Evolutionary conservation across 768 basidiomycete species (phyloP), one percentile per base, ranked within the genome.

Genomic region (Pleurotus djamor): DNA sequence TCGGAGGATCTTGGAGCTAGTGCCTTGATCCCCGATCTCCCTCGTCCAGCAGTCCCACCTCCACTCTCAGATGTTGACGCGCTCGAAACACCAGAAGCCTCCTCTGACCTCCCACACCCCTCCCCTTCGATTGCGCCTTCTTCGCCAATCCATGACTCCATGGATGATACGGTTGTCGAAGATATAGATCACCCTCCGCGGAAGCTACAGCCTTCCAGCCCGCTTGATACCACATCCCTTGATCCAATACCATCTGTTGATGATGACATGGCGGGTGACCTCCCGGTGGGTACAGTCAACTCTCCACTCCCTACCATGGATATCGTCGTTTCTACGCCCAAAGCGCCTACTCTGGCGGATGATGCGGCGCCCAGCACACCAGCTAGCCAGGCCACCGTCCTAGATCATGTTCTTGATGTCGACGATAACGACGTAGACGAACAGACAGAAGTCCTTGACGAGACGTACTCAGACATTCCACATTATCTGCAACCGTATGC

Each of bases 401-500:
- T 41, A 7, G 44, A 5, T 43, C 47, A 52, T 9, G 54, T 44
- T 4, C 59, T 59, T 0, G 54, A 52, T 21, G 13, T n/a, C 16
- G 21, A 36, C 10, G 52, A 50, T 13, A 67, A 72, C 13, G 80
- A 82, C 55, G 77, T 81, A 10, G 74, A 75, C 37, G 64, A 7
- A 7, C 12, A 70, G 37, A 69, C 71, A 5, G 68, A 72, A 4
- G 72, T 72, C n/a, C 73, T 69, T 1, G 68, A 66, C 28, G 75
- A 76, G 12, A 59, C 60, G 33, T 71, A 71, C 28, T 37, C 61
- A 14, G 66, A 65, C 21, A 76, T 83, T 49, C 82, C 83, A 2
- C 78, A 77, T 13, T 86, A 92, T 63, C 76, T 92, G 33, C 82
- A 79, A 54, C 81, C 85, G 0, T 93, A 84, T 60, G 88, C 89